These are phyloP conservation scores for Penicillium steckii DNA, from an alignment of 495 filamentous ascomycete species.

Conservation along the genomic window DNA sequence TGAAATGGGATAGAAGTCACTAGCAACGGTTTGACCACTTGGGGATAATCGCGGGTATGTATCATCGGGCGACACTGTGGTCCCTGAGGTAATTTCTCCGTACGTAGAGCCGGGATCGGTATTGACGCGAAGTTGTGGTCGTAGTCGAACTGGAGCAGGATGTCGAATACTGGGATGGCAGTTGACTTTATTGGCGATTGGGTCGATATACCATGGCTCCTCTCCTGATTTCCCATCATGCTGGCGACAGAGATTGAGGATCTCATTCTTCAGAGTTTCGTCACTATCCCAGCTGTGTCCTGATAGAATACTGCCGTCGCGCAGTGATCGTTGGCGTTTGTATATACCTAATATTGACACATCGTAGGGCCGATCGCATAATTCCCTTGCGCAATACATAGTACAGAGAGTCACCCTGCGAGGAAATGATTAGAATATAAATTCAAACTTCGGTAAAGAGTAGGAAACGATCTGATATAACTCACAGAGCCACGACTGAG, in stretches of 20 bases:
- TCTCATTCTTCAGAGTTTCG: constrained; percentile 41
- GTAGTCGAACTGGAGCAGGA: constrained; percentile 32
- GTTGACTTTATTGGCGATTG: constrained; percentile 30
- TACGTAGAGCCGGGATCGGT: constrained; percentile 28
- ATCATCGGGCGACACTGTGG: constrained; percentile 29
- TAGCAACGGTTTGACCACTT: constrained; percentile 21
- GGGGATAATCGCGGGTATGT: constrained; percentile 24
- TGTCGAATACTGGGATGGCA: constrained; percentile 36
- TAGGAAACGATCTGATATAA: background rate
- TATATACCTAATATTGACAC: constrained; percentile 43
- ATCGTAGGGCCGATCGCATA: constrained; percentile 44
- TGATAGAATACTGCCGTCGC: constrained; percentile 38
- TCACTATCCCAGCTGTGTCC: constrained; percentile 42
- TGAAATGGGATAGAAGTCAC: constrained; percentile 29
- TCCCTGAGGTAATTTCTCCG: constrained; percentile 31
- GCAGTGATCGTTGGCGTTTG: constrained; percentile 16
- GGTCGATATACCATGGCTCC: constrained; percentile 32
- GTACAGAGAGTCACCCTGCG: constrained; percentile 37
- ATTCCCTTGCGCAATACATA: constrained; percentile 41
- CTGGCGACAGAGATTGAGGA: constrained; percentile 39
- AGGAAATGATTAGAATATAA: constrained; percentile 4
- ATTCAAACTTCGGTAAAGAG: background rate
- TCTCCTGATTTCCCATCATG: constrained; percentile 30
- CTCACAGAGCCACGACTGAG: constrained; percentile 40
- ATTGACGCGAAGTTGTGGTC: constrained; percentile 32